Conservation (phyloP, 345 rosid species). For the Toxicodendron radicans region DNA sequence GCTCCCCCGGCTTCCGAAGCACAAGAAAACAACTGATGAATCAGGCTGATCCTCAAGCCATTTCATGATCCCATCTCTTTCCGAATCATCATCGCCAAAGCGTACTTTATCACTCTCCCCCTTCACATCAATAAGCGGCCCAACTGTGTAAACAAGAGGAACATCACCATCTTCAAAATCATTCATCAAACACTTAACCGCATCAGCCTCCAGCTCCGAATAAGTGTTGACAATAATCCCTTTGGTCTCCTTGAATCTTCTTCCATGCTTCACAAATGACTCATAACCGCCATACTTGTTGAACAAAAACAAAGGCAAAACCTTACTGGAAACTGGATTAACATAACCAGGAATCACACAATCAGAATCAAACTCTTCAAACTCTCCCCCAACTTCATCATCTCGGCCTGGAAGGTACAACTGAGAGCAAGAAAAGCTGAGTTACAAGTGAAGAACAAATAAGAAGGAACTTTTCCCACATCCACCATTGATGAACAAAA, state of each 20-base stretch:
- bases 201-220: slow-evolving; percentile 28
- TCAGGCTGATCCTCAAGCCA: slow-evolving; percentile 42
- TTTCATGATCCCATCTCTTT: slow-evolving; percentile 15
- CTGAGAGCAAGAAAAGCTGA: slow-evolving; percentile 27
- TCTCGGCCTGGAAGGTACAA: slow-evolving; percentile 17
- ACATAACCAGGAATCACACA: slow-evolving; percentile 10
- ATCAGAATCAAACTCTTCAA: slow-evolving; percentile 1
- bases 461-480: slow-evolving; percentile 37
- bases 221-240: slow-evolving; percentile 38
- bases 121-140: slow-evolving; percentile 31
- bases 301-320: slow-evolving; percentile 17
- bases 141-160: slow-evolving; percentile 28
- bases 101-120: background rate
- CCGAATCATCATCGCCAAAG: too few relatives aligned
- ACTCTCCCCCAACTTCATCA: slow-evolving; percentile 7
- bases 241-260: slow-evolving; percentile 20
- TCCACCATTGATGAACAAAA: slow-evolving; percentile 39
- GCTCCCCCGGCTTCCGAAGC: slow-evolving; percentile 44
- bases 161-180: background rate
- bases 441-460: slow-evolving; percentile 31
- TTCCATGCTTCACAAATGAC: background rate
- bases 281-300: background rate
- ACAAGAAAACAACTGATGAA: slow-evolving; percentile 41
- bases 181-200: slow-evolving; percentile 8
- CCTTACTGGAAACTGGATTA: slow-evolving; percentile 22